phyloP scores from a whole-genome alignment of 495 filamentous ascomycete species.

The Tricharina praecox region DNA sequence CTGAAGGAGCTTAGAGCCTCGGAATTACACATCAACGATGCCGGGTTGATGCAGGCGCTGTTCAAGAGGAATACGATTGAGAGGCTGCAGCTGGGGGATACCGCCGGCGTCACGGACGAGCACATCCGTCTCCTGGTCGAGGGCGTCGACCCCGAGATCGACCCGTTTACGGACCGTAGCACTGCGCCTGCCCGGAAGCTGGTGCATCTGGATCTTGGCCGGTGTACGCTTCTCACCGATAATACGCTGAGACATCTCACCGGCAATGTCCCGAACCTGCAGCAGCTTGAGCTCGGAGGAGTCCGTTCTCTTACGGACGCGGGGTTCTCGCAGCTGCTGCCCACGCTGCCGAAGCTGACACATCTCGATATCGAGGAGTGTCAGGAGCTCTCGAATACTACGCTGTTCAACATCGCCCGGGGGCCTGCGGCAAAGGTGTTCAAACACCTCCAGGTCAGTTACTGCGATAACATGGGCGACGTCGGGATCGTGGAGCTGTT shows the following conservation, averaged over 20 bases:
- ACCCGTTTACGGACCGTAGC: slow-evolving; percentile 57
- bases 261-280: slow-evolving; percentile 57
- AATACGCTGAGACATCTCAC: slow-evolving; percentile 48
- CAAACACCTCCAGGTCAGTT: slow-evolving; percentile 72
- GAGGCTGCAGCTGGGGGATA: slow-evolving; percentile 58
- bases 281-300: slow-evolving; percentile 64
- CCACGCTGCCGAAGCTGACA: slow-evolving; percentile 55
- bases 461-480: slow-evolving; percentile 75
- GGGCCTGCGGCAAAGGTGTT: slow-evolving; percentile 53
- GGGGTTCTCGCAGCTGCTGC: slow-evolving; percentile 53
- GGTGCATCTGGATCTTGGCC: slow-evolving; percentile 68
- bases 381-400: slow-evolving; percentile 51
- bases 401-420: slow-evolving; percentile 54
- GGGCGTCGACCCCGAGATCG: slow-evolving; percentile 55
- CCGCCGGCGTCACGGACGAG: slow-evolving; percentile 56
- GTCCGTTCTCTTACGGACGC: slow-evolving; percentile 56
- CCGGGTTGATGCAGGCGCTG: slow-evolving; percentile 49
- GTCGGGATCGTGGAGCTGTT: slow-evolving; percentile 69
- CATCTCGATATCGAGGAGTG: slow-evolving; percentile 87
- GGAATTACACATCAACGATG: slow-evolving; percentile 67
- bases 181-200: slow-evolving; percentile 64
- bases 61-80: slow-evolving; percentile 69
- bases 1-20: slow-evolving; percentile 68
- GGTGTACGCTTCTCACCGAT: slow-evolving; percentile 58
- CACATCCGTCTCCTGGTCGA: slow-evolving; percentile 53